Evolutionary conservation across 495 filamentous ascomycete genomes (phyloP), one percentile per base, ranked within the genome.

Genomic region (Penicillium ucsense): DNA sequence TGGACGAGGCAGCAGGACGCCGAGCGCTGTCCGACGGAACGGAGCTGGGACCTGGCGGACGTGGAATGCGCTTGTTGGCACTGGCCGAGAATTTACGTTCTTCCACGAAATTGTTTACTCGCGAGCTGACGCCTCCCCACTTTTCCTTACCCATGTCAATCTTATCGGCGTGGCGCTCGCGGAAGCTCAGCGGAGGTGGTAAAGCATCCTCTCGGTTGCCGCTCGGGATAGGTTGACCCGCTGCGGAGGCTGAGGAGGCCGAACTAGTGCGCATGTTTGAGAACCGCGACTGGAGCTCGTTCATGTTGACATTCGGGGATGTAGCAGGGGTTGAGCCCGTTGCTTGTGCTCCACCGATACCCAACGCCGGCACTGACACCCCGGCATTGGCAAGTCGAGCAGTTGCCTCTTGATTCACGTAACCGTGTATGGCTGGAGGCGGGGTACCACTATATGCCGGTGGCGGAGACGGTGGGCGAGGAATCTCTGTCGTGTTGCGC

Each of bases 331-430:
- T 20, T 20, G 20, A 20, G 20, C 2, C 20, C 20, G 20, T 20
- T 20, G 28, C 58, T 41, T 43, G 46, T 28, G 46, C 51, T 43
- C 46, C 51, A 20, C 81, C 82, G 50, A 95, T 94, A 10, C 85
- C 85, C 37, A 95, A 71, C 0, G 77, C 86, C 2, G 91, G 88
- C 3, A 96, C 88, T 0, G 82, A 86, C 38, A 95, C 74, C 3
- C 91, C 91, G 5, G 89, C 83, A 45, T 80, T 76, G 11, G 83
- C 77, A 5, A 97, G 73, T 27, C 88, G 75, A 34, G 68, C 71
- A 33, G 86, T 58, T 11, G 88, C 78, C 3, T 71, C 77, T 56
- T 87, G 83, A 48, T 91, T 90, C 28, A 91, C 56, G 60, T 75
- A 60, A 58, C 68, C 59, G 45, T 72, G 52, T 46, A 56, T 54